Conservation (phyloP, 2,329 filamentous ascomycete species). For the Talaromyces funiculosus region DNA sequence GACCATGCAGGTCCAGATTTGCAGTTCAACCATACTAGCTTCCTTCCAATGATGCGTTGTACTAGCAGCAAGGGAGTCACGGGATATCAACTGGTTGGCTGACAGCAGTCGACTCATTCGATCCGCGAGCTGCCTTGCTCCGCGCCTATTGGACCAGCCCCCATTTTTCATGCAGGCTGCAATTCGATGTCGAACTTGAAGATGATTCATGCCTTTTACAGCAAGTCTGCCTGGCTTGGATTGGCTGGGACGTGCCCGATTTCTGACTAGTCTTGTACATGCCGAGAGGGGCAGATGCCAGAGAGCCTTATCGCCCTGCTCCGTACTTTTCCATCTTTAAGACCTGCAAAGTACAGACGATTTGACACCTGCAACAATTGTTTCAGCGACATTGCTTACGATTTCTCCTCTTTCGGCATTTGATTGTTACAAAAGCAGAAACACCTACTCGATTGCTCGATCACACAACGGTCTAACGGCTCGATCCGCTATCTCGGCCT, state of each 20-base stretch:
- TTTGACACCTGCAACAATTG: not conserved
- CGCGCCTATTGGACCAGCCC: constrained; percentile 18
- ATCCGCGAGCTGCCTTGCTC: not conserved
- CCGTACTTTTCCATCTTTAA: not conserved
- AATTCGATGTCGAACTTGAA: not conserved
- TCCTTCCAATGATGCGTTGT: not conserved
- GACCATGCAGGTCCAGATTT: constrained; percentile 12
- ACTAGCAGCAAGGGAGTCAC: constrained; percentile 10
- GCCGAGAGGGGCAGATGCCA: constrained; percentile 7
- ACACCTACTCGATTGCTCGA: not conserved
- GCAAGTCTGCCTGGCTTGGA: not conserved
- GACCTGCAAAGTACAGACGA: not conserved
- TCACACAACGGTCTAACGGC: not conserved
- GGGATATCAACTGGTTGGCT: constrained; percentile 14
- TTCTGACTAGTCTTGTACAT: constrained; percentile 1
- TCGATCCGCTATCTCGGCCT: not conserved
- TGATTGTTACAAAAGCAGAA: not conserved
- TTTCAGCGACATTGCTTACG: not conserved
- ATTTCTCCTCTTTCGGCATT: not conserved
- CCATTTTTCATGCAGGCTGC: constrained; percentile 3
- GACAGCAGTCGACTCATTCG: not conserved
- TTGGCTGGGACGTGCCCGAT: constrained; percentile 4
- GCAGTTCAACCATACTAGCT: not conserved
- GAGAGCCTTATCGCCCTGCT: constrained; percentile 1
- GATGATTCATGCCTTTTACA: not conserved